Evolutionary conservation across 345 rosid genomes (phyloP), one percentile per base, ranked within the genome.

Genomic region (Pugionium cornutum): DNA sequence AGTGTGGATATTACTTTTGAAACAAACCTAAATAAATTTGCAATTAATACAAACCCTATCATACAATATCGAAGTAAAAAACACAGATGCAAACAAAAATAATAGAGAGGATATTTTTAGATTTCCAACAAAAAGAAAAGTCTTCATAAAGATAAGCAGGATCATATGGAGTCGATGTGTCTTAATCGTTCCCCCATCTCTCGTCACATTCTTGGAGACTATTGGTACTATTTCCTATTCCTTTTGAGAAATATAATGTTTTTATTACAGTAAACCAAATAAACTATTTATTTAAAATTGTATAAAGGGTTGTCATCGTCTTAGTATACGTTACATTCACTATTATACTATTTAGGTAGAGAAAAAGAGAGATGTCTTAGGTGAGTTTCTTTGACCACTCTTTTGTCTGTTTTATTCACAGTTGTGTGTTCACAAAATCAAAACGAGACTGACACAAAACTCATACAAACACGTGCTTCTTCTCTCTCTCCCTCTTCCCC

Each of bases 351-450:
- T 36, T 64, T 26, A 62, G 75, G 41, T 46, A 39, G 2, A 4
- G 30, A 18, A 46, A 44, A 66, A 65, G 39, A 67, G 57, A 61
- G 33, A 34, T 46, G 52, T 49, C 57, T 71, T 28, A 9, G 77
- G 10, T 54, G 75, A 75, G 75, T 69, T 64, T 69, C 41, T 75
- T 75, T 75, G 78, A 75, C 78, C 69, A 41, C 60, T 75, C 66
- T 64, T 69, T 75, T 75, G 78, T 75, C 78, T 64, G 65, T 69
- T 52, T 75, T 48, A 18, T 57, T 30, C 7, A 31, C 71, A 37
- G 45, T 29, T 41, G 52, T 59, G 68, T 41, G 49, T 53, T 47
- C 64, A 35, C 31, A 50, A 68, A n/a, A n/a, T n/a, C n/a, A n/a
- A n/a, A 52, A 40, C 36, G 33, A 72, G 58, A 58, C 76, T 72